Percentiles rank a stretch among this genome's conserved stretches.
Evolutionary conservation across 2,329 filamentous ascomycete species (phyloP).

Genomic region (Chalara sp.): DNA sequence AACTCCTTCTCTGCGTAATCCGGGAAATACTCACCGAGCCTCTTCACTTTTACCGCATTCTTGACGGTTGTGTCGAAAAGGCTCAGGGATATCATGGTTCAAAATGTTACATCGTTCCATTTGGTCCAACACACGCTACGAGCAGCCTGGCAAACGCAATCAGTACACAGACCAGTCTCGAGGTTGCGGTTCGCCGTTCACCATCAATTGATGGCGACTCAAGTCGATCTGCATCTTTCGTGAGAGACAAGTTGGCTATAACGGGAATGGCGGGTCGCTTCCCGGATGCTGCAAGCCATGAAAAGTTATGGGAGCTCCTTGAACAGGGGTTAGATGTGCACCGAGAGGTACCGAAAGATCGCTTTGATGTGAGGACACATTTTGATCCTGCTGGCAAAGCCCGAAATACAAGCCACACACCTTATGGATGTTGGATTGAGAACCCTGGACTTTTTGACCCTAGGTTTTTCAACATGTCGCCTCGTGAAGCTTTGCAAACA

Average conservation of each 20-base stretch:
- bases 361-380: constrained; percentile 68
- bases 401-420: constrained; percentile 71
- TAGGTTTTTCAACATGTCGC: constrained; percentile 85
- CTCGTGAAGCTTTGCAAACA: constrained; percentile 70
- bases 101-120: constrained; percentile 40
- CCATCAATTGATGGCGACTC: constrained; percentile 25
- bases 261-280: constrained; percentile 78
- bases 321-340: constrained; percentile 71
- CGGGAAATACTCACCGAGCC: constrained; percentile 44
- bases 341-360: constrained; percentile 55
- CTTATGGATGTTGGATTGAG: constrained; percentile 65
- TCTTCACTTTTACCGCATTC: constrained; percentile 39
- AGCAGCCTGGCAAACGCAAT: constrained; percentile 37
- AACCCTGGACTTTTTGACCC: constrained; percentile 73
- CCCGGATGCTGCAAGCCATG: constrained; percentile 63
- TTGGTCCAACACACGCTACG: constrained; percentile 26
- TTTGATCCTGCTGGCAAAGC: constrained; percentile 65
- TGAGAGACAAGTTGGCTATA: constrained; percentile 69
- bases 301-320: constrained; percentile 69
- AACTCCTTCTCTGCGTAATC: constrained; percentile 18
- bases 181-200: constrained; percentile 35
- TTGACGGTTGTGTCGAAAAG: constrained; percentile 39
- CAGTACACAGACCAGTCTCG: constrained; percentile 34
- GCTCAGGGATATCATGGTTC: constrained; percentile 34
- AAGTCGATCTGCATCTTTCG: constrained; percentile 17